Conservation (phyloP, 148 eudicot genomes). For the Silene latifolia region DNA sequence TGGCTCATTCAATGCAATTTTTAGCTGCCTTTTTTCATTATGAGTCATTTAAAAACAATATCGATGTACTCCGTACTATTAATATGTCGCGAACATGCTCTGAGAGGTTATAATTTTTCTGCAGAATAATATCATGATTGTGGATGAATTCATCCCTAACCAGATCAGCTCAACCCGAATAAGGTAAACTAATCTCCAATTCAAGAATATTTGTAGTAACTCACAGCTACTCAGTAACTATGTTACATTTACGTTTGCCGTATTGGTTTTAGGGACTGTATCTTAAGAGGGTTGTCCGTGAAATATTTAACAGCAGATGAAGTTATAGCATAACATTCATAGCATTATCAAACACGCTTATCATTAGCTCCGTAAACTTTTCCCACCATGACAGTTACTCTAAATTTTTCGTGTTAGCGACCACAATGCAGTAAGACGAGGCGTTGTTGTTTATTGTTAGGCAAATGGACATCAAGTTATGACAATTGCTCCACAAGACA, state of each 20-base stretch:
- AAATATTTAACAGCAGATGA: conserved; percentile 74
- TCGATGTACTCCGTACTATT: too few relatives aligned
- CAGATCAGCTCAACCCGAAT: conserved; percentile 82
- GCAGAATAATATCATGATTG: conserved; percentile 73
- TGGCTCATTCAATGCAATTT: too few relatives aligned
- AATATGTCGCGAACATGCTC: background rate
- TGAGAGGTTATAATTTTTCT: background rate
- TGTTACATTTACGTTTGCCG: conserved; percentile 10
- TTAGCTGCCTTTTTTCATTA: too few relatives aligned
- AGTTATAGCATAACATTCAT: conserved; percentile 75
- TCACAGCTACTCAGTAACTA: background rate
- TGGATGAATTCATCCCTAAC: conserved; percentile 81
- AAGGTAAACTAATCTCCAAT: conserved; percentile 41
- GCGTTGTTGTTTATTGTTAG: too few relatives aligned
- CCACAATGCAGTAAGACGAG: too few relatives aligned
- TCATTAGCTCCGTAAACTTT: too few relatives aligned
- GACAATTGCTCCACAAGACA: too few relatives aligned
- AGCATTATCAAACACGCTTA: too few relatives aligned
- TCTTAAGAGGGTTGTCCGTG: conserved; percentile 63
- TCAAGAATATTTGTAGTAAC: background rate
- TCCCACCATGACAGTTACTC: too few relatives aligned
- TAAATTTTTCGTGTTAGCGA: too few relatives aligned
- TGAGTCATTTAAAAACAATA: too few relatives aligned
- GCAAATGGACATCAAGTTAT: too few relatives aligned
- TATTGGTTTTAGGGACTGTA: conserved; percentile 50